Conservation (phyloP, 768 basidiomycete species). For the Austroboletus festivus region DNA sequence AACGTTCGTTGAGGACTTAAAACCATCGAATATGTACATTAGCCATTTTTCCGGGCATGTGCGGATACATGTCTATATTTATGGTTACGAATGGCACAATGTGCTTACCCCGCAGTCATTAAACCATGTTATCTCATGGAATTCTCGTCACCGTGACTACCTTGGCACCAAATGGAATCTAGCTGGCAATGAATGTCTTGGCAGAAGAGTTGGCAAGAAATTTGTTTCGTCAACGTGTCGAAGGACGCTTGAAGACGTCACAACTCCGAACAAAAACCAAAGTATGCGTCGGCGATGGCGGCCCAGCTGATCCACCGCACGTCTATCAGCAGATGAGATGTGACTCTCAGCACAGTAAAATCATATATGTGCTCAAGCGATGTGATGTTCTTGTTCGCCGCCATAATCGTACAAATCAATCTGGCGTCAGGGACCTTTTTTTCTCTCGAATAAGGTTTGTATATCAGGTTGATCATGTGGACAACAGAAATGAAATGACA, state of each 20-base stretch:
- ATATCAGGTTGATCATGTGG: not conserved
- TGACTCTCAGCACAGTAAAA: not conserved
- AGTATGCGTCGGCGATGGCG: not conserved
- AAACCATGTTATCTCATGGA: conserved; percentile 1
- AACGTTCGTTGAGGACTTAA: no score
- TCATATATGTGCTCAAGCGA: not conserved
- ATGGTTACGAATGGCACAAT: conserved; percentile 17
- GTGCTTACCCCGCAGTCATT: conserved; percentile 25
- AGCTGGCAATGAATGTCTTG: conserved; percentile 1
- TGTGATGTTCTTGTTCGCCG: not conserved
- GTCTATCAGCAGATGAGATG: conserved; percentile 17
- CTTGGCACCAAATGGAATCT: conserved; percentile 1
- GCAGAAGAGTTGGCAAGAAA: not conserved
- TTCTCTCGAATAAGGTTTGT: conserved; percentile 6
- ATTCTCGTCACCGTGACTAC: not conserved
- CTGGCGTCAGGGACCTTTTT: not conserved
- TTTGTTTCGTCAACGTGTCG: not conserved
- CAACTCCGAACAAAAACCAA: not conserved
- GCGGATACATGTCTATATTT: no score
- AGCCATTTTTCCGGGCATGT: no score
- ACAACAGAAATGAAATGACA: conserved; percentile 1
- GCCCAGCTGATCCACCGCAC: conserved; percentile 10
- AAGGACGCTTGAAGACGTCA: not conserved
- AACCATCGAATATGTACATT: no score
- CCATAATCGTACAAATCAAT: not conserved